Percentiles rank a stretch among this genome's conserved stretches.
phyloP scores from a whole-genome alignment of 116 monocot genomes.

The Phalaenopsis hybrid region DNA sequence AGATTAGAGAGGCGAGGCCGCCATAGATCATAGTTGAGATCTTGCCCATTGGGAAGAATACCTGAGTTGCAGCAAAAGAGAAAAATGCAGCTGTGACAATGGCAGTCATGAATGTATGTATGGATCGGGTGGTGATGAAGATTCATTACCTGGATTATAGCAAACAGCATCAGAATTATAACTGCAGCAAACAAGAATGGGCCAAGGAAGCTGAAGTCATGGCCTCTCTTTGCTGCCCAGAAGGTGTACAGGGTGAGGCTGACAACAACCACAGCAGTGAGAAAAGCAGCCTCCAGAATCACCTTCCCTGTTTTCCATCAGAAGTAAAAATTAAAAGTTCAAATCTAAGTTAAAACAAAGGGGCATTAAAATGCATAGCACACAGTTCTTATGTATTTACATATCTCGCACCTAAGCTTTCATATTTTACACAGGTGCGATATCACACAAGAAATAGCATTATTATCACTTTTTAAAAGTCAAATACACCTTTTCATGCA shows the following conservation, averaged over 20 bases:
- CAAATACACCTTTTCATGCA: too few species aligned
- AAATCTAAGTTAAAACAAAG: neutral
- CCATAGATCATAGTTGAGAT: slow-evolving; percentile 23
- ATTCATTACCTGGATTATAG: slow-evolving; percentile 50
- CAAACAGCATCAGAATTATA: slow-evolving; percentile 49
- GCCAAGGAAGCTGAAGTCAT: slow-evolving; percentile 68
- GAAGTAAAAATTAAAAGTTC: neutral
- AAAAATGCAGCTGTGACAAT: neutral
- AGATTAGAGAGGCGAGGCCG: slow-evolving; percentile 16
- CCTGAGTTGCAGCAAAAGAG: slow-evolving; percentile 1
- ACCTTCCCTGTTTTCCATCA: slow-evolving; percentile 29
- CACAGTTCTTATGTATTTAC: too few species aligned
- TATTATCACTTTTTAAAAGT: too few species aligned
- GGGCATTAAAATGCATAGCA: too few species aligned
- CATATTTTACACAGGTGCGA: too few species aligned
- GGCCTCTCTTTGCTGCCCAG: slow-evolving; percentile 65
- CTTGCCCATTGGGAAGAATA: slow-evolving; percentile 24
- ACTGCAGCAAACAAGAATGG: slow-evolving; percentile 55
- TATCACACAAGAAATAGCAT: too few species aligned
- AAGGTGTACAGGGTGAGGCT: slow-evolving; percentile 75
- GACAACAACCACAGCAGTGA: slow-evolving; percentile 52
- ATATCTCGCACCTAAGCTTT: too few species aligned
- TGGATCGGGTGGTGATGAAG: too few species aligned
- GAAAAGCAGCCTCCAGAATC: slow-evolving; percentile 50
- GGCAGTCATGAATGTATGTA: neutral